Evolutionary conservation across 2,329 filamentous ascomycete genomes (phyloP), one percentile per base, ranked within the genome.

Genomic region (Saccharata proteae): DNA sequence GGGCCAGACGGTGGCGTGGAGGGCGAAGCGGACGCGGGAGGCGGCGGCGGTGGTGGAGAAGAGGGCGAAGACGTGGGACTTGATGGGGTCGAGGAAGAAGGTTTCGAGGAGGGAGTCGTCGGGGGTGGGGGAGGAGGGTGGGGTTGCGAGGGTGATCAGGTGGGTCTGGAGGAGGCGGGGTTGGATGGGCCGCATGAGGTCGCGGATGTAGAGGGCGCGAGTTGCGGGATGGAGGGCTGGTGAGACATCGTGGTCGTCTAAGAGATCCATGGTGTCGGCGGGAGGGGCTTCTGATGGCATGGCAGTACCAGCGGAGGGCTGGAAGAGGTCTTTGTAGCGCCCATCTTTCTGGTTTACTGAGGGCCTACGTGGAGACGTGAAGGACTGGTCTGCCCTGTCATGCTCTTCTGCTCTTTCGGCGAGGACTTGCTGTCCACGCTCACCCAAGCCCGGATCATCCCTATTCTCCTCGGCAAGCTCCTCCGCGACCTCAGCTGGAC

Each of bases 1-100:
- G 1, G 88, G 88, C 83, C 86, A 96, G 20, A 85, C 70, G 14
- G 69, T 70, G 36, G 75, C 72, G 55, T 98, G 88, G 2, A 96
- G 63, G 3, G 71, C 69, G 7, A 73, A 69, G 29, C 88, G 79
- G 6, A 82, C 85, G 14, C 83, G 71, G 0, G 77, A 74, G 4
- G 90, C 90, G 3, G 80, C 77, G 3, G 75, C 63, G 7, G 74
- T 62, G 26, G 66, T 77, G 26, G 64, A 61, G 51, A 96, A 88
- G 15, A 72, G 62, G 21, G 78, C 79, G 48, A 94, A 81, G 6
- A 84, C 84, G 52, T 98, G 90, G 0, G 86, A 92, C 40, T 81
- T 78, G 46, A 96, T 81, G 18, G 69, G 66, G 51, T 96, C 88
- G 22, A 96, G 67, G 49, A 82, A 84, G 47, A 92, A 84, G 16